phyloP scores from a whole-genome alignment of 75 land plant genomes.

The Pinus albicaulis region DNA sequence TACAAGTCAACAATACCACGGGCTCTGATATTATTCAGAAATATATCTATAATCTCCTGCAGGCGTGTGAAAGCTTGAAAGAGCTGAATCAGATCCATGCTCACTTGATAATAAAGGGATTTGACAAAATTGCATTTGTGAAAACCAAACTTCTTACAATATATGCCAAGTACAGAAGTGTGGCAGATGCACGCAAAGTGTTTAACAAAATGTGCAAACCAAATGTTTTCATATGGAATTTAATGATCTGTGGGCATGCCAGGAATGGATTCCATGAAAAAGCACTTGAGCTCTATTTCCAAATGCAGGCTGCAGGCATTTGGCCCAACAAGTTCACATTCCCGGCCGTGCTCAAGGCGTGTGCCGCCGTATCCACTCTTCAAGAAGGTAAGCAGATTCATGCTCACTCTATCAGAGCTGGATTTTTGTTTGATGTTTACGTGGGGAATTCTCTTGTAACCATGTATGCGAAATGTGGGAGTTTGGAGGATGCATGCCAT shows the following conservation, averaged over 20 bases:
- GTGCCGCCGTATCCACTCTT: constrained; percentile 43
- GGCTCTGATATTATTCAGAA: too few species aligned
- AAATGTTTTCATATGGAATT: constrained; percentile 53
- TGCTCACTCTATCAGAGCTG: constrained; percentile 41
- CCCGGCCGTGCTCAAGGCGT: constrained; percentile 63
- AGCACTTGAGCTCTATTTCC: constrained; percentile 56
- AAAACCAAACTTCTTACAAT: constrained; percentile 48
- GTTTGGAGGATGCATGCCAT: constrained; percentile 21
- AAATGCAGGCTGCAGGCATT: constrained; percentile 62
- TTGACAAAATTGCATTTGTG: constrained; percentile 28
- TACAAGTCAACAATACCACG: too few species aligned
- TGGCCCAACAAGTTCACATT: constrained; percentile 58
- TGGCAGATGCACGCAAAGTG: constrained; percentile 44
- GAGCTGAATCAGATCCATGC: constrained; percentile 40
- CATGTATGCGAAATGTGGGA: constrained; percentile 42
- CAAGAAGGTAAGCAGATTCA: constrained; percentile 55
- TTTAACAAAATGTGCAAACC: constrained; percentile 49
- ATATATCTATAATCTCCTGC: constrained; percentile 28
- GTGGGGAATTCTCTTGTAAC: constrained; percentile 52
- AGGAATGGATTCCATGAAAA: constrained; percentile 43
- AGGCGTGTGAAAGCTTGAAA: constrained; percentile 27
- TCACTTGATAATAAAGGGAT: constrained; percentile 35
- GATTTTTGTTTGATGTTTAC: constrained; percentile 27
- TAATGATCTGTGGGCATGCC: constrained; percentile 63
- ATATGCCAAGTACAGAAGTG: constrained; percentile 30